Percentiles rank a stretch among this genome's conserved stretches.
phyloP scores from a whole-genome alignment of 1,139 yeast species.

The Taphrina flavorubra region DNA sequence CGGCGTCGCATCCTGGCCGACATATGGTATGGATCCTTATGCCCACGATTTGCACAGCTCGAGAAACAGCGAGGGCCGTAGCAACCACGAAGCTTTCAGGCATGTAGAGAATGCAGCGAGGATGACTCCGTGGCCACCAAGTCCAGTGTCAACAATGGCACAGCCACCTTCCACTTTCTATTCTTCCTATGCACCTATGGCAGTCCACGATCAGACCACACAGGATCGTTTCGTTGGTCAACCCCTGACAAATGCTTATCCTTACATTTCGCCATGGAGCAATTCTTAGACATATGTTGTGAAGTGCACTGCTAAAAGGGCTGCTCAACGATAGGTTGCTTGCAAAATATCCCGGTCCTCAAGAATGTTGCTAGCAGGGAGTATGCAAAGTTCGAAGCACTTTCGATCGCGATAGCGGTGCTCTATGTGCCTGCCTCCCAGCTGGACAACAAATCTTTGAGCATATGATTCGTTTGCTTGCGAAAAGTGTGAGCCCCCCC shows the following conservation, averaged over 20 bases:
- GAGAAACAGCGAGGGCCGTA: neutral
- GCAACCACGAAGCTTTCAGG: neutral
- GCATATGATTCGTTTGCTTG: too few relatives aligned
- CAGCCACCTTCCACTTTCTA: conserved; percentile 11
- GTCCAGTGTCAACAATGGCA: neutral
- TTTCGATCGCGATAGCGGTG: too few relatives aligned
- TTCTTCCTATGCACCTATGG: neutral
- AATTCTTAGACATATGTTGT: neutral
- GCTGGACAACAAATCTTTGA: too few relatives aligned
- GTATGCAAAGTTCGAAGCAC: too few relatives aligned
- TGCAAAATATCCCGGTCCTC: too few relatives aligned
- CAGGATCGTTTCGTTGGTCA: neutral
- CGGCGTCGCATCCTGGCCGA: conserved; percentile 7
- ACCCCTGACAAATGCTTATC: conserved; percentile 2
- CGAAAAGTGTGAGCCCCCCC: too few relatives aligned
- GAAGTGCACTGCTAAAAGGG: too few relatives aligned
- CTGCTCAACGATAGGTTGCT: too few relatives aligned
- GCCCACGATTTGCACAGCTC: conserved; percentile 3
- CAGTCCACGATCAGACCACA: neutral
- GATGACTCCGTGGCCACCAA: conserved; percentile 11
- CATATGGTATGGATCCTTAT: neutral
- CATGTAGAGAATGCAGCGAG: neutral
- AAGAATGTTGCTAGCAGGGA: too few relatives aligned
- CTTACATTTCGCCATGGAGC: conserved; percentile 4
- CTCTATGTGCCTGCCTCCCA: too few relatives aligned